A percentile compares a stretch with the other conserved stretches of the same genome.
Evolutionary conservation across 306 rosid genomes (phyloP).

Genomic region (Trifolium pratense): DNA sequence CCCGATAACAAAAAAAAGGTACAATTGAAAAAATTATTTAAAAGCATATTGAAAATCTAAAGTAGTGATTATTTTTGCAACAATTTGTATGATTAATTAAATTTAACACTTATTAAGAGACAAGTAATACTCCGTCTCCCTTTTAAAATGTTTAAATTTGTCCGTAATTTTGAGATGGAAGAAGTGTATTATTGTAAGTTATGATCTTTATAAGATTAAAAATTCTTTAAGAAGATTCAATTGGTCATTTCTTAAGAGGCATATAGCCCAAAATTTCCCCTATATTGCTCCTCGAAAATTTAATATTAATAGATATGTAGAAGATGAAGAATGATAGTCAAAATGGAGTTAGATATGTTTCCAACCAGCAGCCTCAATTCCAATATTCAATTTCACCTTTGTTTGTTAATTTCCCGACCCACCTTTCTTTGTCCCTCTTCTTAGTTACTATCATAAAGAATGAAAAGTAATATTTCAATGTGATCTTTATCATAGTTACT

Average conservation of each 20-base stretch:
- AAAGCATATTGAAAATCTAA: neutral
- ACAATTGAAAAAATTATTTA: no score
- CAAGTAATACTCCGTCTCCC: no score
- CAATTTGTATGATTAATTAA: neutral
- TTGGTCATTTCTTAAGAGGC: slow-evolving; percentile 11
- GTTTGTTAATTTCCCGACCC: slow-evolving; percentile 7
- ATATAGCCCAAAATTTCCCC: slow-evolving; percentile 28
- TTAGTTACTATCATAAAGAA: neutral
- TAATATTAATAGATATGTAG: neutral
- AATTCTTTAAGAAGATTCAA: slow-evolving; percentile 32
- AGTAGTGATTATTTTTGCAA: neutral
- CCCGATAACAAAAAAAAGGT: no score
- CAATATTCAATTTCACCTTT: slow-evolving; percentile 38
- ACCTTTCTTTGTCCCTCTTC: neutral
- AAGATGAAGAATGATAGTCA: slow-evolving; percentile 37
- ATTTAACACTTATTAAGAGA: no score
- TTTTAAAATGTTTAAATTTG: no score
- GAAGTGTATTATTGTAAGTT: no score
- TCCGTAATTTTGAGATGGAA: no score
- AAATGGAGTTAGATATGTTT: slow-evolving; percentile 52
- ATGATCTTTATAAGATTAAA: neutral
- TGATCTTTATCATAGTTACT: no score
- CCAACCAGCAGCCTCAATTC: slow-evolving; percentile 41
- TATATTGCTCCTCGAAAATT: slow-evolving; percentile 40
- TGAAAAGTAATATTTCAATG: neutral